Evolutionary conservation across 306 rosid species (phyloP).

Genomic region (Sindora glabra): DNA sequence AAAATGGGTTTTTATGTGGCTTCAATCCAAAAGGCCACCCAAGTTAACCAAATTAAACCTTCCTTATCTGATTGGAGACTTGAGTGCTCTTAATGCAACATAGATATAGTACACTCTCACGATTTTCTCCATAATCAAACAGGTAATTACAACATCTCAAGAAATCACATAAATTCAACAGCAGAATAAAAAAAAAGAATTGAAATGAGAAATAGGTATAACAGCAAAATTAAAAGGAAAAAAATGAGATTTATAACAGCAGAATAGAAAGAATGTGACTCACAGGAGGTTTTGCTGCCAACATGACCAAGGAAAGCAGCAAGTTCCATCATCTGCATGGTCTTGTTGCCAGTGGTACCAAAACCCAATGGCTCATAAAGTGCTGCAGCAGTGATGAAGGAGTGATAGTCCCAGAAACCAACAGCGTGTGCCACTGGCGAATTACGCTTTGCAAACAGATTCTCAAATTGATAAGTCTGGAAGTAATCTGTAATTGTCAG

Average conservation of each 20-base stretch:
- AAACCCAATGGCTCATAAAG: constrained; percentile 69
- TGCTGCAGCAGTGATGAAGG: constrained; percentile 67
- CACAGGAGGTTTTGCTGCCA: constrained; percentile 80
- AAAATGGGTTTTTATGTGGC: background rate
- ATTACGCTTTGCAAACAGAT: constrained; percentile 69
- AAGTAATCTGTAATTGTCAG: constrained; percentile 63
- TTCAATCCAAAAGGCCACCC: background rate
- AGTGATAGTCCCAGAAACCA: constrained; percentile 80
- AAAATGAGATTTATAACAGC: too few relatives aligned
- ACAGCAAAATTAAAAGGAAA: background rate
- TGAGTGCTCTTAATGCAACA: background rate
- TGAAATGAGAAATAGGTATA: background rate
- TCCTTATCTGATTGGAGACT: background rate
- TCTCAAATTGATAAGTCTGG: constrained; percentile 77
- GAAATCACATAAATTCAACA: too few relatives aligned
- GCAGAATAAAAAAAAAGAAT: background rate
- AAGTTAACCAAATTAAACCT: background rate
- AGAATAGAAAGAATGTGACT: background rate
- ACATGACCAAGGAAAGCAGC: constrained; percentile 91
- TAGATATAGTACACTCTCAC: too few relatives aligned
- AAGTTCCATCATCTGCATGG: constrained; percentile 70
- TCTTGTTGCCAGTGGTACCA: constrained; percentile 80
- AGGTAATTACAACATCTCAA: too few relatives aligned
- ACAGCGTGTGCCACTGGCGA: constrained; percentile 75
- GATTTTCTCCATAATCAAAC: too few relatives aligned